Evolutionary conservation across 345 rosid genomes (phyloP).

Genomic region (Eucalyptus curtisii): DNA sequence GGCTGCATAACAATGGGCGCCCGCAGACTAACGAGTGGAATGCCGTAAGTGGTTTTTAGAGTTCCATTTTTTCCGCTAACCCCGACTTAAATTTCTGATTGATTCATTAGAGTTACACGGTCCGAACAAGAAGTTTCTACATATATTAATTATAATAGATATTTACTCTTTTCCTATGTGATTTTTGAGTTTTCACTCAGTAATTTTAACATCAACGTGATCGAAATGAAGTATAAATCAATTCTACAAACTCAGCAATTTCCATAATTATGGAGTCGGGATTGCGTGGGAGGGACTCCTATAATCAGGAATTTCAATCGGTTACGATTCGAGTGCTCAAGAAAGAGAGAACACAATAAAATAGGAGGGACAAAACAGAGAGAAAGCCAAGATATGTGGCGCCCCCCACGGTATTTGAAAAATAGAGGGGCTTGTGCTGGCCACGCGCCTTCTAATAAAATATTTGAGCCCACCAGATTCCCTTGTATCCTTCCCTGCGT

Average conservation of each 20-base stretch:
- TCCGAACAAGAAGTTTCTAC: not conserved
- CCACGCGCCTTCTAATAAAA: not conserved
- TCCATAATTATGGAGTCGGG: not conserved
- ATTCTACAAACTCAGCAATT: not conserved
- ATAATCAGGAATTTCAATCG: not conserved
- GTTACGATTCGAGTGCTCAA: not conserved
- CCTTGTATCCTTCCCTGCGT: not conserved
- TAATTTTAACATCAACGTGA: not conserved
- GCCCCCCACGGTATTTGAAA: not conserved
- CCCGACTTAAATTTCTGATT: not conserved
- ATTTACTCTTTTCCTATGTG: not conserved
- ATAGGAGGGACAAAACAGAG: not conserved
- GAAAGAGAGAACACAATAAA: not conserved
- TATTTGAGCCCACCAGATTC: not conserved
- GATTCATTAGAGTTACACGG: not conserved
- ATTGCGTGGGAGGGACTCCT: not conserved
- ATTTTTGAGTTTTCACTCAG: not conserved
- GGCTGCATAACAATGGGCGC: not conserved
- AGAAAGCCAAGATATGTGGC: not conserved
- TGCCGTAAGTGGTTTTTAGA: not conserved
- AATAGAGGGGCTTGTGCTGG: not conserved
- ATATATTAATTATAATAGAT: not conserved
- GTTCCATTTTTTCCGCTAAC: not conserved
- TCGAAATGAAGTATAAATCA: not conserved
- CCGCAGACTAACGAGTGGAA: not conserved